phyloP scores from a whole-genome alignment of 2,329 filamentous ascomycete genomes.

The Lecanicillium sp. region DNA sequence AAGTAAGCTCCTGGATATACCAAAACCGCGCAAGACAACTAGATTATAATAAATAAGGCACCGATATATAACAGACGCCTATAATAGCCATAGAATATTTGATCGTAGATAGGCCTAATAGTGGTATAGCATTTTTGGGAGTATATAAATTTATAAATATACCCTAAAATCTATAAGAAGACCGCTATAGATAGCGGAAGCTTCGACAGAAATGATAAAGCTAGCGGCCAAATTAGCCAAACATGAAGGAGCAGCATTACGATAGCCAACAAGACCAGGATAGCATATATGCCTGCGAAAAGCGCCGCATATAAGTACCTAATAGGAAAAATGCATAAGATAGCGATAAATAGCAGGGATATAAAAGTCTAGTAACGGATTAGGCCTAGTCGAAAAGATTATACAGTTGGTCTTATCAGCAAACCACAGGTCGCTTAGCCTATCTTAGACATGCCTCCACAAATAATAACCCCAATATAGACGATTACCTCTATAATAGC shows the following conservation, averaged over 20 bases:
- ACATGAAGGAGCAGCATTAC: slow-evolving; percentile 1
- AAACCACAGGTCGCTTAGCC: not conserved
- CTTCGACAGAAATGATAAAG: not conserved
- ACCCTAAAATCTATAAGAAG: not conserved
- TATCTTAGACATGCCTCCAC: not conserved
- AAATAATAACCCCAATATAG: not conserved
- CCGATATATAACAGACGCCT: too few species aligned
- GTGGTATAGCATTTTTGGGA: not conserved
- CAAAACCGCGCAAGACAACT: not conserved
- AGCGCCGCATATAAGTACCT: not conserved
- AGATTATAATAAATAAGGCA: not conserved
- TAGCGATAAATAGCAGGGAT: not conserved
- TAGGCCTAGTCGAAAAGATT: not conserved
- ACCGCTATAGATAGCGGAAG: not conserved
- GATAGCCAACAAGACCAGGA: not conserved
- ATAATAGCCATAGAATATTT: too few species aligned
- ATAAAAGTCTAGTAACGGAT: slow-evolving; percentile 1
- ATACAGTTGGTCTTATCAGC: not conserved
- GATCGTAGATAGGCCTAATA: not conserved
- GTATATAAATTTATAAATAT: not conserved
- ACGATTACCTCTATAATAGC: slow-evolving; percentile 1
- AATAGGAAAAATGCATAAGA: not conserved
- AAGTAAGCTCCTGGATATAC: slow-evolving; percentile 1
- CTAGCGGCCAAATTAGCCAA: not conserved
- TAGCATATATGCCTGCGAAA: not conserved